Evolutionary conservation across 352 stramenopile genomes (phyloP).

Genomic region (Thraustochytrium sp.): DNA sequence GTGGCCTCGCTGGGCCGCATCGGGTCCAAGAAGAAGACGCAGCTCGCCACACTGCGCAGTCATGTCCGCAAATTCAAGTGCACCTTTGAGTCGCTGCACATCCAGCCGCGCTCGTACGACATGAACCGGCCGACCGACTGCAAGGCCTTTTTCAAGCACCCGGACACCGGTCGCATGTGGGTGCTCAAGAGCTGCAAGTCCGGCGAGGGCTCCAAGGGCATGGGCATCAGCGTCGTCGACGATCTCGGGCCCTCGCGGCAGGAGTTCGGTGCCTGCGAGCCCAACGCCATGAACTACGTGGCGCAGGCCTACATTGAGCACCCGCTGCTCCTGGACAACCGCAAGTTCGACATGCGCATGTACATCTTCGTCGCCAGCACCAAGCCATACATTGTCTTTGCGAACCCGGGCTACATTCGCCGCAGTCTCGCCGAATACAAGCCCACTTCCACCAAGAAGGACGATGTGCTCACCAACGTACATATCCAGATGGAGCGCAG

Average conservation of each 20-base stretch:
- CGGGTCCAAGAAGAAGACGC: constrained; percentile 45
- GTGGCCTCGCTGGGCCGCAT: constrained; percentile 38
- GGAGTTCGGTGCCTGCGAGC: constrained; percentile 40
- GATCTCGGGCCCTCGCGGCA: neutral
- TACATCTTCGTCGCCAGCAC: constrained; percentile 40
- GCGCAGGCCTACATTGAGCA: constrained; percentile 43
- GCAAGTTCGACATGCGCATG: constrained; percentile 42
- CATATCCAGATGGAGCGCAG: constrained; percentile 41
- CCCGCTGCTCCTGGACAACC: constrained; percentile 11
- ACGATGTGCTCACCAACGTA: constrained; percentile 46
- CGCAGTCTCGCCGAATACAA: constrained; percentile 43
- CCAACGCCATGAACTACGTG: constrained; percentile 42
- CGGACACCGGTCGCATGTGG: constrained; percentile 42
- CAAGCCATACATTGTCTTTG: constrained; percentile 43
- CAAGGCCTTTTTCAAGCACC: constrained; percentile 45
- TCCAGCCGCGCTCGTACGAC: constrained; percentile 35
- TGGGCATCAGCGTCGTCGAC: constrained; percentile 41
- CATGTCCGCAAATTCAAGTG: constrained; percentile 44
- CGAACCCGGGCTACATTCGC: constrained; percentile 42
- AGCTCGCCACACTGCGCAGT: constrained; percentile 34
- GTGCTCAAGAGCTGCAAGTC: constrained; percentile 44
- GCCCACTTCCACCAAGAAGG: constrained; percentile 18
- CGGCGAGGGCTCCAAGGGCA: constrained; percentile 36
- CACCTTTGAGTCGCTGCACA: constrained; percentile 40
- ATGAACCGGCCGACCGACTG: constrained; percentile 43